Percentiles rank a stretch among this genome's conserved stretches.
Evolutionary conservation across 208 protist species (phyloP).

Genomic region (Lotmaria passim): DNA sequence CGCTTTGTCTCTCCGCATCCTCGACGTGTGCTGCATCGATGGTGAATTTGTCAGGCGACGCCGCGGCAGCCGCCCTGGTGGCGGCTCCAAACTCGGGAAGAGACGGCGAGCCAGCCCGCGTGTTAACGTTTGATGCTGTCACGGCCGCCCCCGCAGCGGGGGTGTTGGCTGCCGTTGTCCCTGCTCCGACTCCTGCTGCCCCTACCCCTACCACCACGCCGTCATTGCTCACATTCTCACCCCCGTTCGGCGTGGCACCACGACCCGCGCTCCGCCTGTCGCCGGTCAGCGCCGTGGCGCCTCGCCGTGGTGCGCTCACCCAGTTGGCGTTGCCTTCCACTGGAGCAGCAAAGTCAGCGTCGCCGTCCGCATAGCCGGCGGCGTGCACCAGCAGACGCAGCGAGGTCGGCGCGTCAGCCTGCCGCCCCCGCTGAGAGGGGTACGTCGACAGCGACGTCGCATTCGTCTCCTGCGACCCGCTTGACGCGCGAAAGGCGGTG

Average conservation of each 20-base stretch:
- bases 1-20: background rate
- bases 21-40: background rate
- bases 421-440: background rate
- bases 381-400: background rate
- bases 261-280: background rate
- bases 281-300: background rate
- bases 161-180: too few species aligned
- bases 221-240: too few species aligned
- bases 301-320: constrained; percentile 1
- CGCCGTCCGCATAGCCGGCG: background rate
- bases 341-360: background rate
- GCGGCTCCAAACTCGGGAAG: too few species aligned
- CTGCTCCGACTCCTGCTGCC: too few species aligned
- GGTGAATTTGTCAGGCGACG: too few species aligned
- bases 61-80: background rate
- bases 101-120: too few species aligned
- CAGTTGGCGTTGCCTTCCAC: constrained; percentile 13
- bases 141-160: too few species aligned
- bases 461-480: background rate
- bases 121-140: too few species aligned
- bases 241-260: background rate
- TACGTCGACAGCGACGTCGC: background rate
- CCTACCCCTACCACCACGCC: background rate
- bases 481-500: constrained; percentile 1
- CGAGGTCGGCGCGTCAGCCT: background rate